Percentiles rank a stretch among this genome's conserved stretches.
Evolutionary conservation across 305 asterid genomes (phyloP).

Genomic region (Fraxinus latifolia): DNA sequence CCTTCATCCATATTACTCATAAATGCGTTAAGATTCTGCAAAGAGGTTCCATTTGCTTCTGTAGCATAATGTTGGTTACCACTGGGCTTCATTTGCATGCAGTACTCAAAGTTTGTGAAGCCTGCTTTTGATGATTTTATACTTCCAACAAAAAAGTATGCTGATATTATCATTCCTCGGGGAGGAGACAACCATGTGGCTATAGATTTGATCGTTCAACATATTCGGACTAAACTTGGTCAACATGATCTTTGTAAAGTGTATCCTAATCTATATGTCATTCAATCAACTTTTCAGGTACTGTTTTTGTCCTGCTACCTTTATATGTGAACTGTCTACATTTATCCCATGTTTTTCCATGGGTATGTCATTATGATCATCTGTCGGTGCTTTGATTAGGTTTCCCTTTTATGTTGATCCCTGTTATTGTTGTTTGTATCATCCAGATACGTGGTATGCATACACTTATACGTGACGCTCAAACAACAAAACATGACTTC

Average conservation of each 20-base stretch:
- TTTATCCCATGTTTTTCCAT: background rate
- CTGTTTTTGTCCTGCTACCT: conserved; percentile 17
- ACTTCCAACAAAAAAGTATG: conserved; percentile 94
- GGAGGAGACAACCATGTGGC: conserved; percentile 99
- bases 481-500: conserved; percentile 62
- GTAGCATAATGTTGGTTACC: conserved; percentile 1
- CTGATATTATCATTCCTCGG: conserved; percentile 97
- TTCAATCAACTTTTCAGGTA: conserved; percentile 99
- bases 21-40: background rate
- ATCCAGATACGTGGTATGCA: conserved; percentile 74
- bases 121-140: conserved; percentile 98
- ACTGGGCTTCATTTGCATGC: conserved; percentile 35
- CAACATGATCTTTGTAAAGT: conserved; percentile 99
- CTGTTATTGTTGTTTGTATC: conserved; percentile 3
- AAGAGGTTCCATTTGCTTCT: background rate
- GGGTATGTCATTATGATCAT: background rate
- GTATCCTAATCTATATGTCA: conserved; percentile 84
- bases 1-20: background rate
- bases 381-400: background rate
- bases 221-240: conserved; percentile 92
- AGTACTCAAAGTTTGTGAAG: conserved; percentile 96
- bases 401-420: background rate
- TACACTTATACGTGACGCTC: conserved; percentile 67
- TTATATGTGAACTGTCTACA: conserved; percentile 2
- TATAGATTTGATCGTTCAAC: conserved; percentile 96